These are phyloP conservation scores for Pyracantha coccinea DNA, from an alignment of 331 rosid species.

Conservation along the genomic window DNA sequence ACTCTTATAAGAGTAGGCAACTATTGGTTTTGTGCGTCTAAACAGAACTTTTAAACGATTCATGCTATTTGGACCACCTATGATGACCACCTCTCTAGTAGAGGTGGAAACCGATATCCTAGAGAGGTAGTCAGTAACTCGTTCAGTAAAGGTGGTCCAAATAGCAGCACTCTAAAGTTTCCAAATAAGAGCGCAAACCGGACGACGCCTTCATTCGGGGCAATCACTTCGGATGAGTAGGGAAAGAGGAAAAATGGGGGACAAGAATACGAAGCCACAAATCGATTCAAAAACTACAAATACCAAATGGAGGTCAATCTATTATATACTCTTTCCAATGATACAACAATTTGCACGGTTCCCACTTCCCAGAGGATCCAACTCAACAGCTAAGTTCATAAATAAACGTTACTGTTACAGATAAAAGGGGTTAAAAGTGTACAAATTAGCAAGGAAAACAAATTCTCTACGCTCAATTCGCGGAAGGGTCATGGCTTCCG, in stretches of 20 bases:
- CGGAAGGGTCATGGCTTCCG: conserved; percentile 19
- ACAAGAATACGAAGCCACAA: neutral
- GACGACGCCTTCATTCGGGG: neutral
- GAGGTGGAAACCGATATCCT: no score
- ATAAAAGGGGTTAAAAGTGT: conserved; percentile 20
- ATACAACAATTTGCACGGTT: conserved; percentile 13
- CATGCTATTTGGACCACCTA: no score
- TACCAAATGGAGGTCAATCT: neutral
- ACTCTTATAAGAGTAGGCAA: no score
- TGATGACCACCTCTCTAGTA: no score
- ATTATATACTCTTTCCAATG: conserved; percentile 12
- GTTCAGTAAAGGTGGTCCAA: no score
- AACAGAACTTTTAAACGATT: no score
- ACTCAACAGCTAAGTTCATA: conserved; percentile 4
- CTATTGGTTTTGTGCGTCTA: no score
- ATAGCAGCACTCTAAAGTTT: no score
- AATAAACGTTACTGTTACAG: conserved; percentile 10
- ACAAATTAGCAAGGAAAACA: conserved; percentile 38
- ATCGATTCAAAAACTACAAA: neutral
- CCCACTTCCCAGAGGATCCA: neutral
- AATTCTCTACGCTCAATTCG: conserved; percentile 31
- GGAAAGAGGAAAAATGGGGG: neutral
- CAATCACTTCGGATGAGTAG: neutral
- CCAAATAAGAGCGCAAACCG: no score
- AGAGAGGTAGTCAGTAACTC: no score